phyloP scores from a whole-genome alignment of 176 grass and related monocot genomes.

The Eleusine coracana region DNA sequence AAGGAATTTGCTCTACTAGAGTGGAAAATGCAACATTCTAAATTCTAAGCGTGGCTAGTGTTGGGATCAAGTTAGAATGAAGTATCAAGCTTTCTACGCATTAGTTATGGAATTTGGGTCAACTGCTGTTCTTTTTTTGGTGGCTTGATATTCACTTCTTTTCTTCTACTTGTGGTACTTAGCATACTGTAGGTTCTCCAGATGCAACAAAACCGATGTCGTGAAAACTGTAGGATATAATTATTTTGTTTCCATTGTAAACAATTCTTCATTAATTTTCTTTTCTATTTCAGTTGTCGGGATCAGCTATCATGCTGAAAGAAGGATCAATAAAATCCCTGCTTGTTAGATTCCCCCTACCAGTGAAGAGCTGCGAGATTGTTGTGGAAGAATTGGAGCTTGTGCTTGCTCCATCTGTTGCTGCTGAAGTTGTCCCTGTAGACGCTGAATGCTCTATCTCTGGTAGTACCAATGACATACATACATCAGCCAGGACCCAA shows the following conservation, averaged over 20 bases:
- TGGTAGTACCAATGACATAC: conserved; percentile 38
- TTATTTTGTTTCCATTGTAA: not conserved
- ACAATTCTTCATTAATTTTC: conserved; percentile 6
- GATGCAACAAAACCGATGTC: not conserved
- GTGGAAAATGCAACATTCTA: not conserved
- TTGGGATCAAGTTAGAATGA: conserved; percentile 21
- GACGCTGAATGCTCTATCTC: conserved; percentile 58
- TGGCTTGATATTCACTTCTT: conserved; percentile 5
- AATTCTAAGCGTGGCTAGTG: not conserved
- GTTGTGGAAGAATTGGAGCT: conserved; percentile 88
- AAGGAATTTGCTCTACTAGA: not conserved
- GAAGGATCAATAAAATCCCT: conserved; percentile 97
- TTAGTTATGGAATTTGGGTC: not conserved
- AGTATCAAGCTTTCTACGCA: not conserved
- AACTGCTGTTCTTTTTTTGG: not conserved
- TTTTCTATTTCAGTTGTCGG: conserved; percentile 69
- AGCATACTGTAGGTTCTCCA: not conserved
- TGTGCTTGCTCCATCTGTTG: conserved; percentile 66
- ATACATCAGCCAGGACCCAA: conserved; percentile 41
- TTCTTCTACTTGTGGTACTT: conserved; percentile 16
- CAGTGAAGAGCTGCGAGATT: conserved; percentile 71
- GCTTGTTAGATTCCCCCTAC: conserved; percentile 76
- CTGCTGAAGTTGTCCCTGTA: conserved; percentile 49
- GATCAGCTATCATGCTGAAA: conserved; percentile 68
- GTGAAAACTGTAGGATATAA: not conserved